A percentile compares a stretch with the other conserved stretches of the same genome.
These are phyloP conservation scores for Triangularia verruculosa DNA, from an alignment of 2,329 filamentous ascomycete genomes.

Conservation along the genomic window DNA sequence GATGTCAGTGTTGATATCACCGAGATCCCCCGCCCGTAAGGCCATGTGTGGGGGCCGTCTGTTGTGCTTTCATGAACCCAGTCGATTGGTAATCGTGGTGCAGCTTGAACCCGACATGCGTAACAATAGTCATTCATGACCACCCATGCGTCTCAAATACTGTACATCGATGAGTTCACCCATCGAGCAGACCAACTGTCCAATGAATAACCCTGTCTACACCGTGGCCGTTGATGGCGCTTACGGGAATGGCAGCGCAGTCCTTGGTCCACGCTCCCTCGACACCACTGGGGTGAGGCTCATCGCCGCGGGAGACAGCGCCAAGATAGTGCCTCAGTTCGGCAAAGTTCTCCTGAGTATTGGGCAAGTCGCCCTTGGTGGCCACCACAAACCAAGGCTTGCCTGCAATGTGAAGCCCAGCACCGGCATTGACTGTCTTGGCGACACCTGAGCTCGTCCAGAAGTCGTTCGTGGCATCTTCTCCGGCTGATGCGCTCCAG, in stretches of 20 bases:
- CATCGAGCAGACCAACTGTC: constrained; percentile 65
- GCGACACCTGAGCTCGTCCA: constrained; percentile 30
- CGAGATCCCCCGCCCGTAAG: neutral
- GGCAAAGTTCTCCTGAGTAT: constrained; percentile 74
- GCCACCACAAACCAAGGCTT: constrained; percentile 98
- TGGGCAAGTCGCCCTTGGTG: constrained; percentile 82
- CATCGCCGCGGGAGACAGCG: constrained; percentile 58
- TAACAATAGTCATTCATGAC: neutral
- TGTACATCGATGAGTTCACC: constrained; percentile 27
- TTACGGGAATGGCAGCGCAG: constrained; percentile 76
- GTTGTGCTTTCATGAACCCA: neutral
- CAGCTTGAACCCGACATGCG: neutral
- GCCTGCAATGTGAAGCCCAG: constrained; percentile 71
- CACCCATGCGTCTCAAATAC: neutral
- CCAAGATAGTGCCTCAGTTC: constrained; percentile 68
- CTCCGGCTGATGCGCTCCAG: constrained; percentile 54
- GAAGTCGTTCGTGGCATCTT: constrained; percentile 21
- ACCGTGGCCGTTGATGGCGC: constrained; percentile 83
- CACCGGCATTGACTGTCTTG: constrained; percentile 32
- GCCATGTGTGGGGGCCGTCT: neutral
- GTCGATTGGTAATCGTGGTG: neutral
- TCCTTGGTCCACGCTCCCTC: constrained; percentile 56
- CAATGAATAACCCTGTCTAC: constrained; percentile 72
- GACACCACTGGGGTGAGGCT: constrained; percentile 70
- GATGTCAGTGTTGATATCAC: neutral